Evolutionary conservation across 2,329 filamentous ascomycete genomes (phyloP).

Genomic region (Botrytis galanthina): DNA sequence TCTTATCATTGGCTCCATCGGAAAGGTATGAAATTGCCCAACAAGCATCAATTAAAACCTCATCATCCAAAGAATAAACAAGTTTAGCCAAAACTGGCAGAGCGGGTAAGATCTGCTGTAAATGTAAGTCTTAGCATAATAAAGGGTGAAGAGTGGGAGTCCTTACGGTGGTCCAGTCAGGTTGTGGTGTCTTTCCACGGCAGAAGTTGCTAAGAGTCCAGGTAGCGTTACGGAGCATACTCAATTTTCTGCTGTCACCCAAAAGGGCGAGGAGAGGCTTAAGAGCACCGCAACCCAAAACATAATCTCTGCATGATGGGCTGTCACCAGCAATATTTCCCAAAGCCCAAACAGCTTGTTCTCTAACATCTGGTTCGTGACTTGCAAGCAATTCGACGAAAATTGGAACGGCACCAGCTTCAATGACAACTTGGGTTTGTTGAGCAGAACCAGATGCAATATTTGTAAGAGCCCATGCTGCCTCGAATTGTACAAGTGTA

Average conservation of each 20-base stretch:
- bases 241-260: conserved; percentile 96
- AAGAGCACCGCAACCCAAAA: conserved; percentile 85
- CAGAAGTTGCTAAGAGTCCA: conserved; percentile 99
- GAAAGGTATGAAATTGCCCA: conserved; percentile 99
- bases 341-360: conserved; percentile 97
- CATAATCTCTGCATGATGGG: conserved; percentile 95
- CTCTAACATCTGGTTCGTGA: conserved; percentile 94
- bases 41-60: conserved; percentile 97
- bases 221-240: conserved; percentile 97
- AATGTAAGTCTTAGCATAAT: conserved; percentile 34
- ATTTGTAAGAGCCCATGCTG: conserved; percentile 98
- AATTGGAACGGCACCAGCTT: conserved; percentile 95
- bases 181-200: conserved; percentile 98
- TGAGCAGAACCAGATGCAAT: conserved; percentile 96
- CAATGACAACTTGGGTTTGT: conserved; percentile 98
- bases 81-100: conserved; percentile 95
- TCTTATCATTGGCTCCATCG: conserved; percentile 98
- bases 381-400: conserved; percentile 95
- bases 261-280: conserved; percentile 86
- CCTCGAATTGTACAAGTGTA: conserved; percentile 97
- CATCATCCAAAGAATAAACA: conserved; percentile 96
- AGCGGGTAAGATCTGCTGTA: conserved; percentile 78
- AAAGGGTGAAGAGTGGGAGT: conserved; percentile 13
- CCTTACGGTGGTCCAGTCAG: conserved; percentile 91
- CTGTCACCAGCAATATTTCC: conserved; percentile 99